phyloP scores from a whole-genome alignment of 176 grass and related monocot genomes.

The Carex scoparia region DNA sequence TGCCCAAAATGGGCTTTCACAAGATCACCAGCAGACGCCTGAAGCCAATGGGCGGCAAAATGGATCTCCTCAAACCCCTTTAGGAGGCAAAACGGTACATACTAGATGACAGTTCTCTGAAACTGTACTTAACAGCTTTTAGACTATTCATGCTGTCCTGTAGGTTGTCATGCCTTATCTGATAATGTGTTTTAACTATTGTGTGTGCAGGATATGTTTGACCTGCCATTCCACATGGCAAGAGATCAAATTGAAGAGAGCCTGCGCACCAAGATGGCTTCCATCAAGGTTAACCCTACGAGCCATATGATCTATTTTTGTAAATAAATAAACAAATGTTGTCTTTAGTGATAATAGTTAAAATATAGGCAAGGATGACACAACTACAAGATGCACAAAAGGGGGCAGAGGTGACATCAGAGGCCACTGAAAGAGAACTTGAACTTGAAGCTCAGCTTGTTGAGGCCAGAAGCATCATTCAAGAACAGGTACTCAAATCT shows the following conservation, averaged over 20 bases:
- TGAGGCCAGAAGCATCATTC: slow-evolving; percentile 99
- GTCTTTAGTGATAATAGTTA: background rate
- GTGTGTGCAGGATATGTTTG: slow-evolving; percentile 82
- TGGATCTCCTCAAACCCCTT: slow-evolving; percentile 70
- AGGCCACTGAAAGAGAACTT: slow-evolving; percentile 92
- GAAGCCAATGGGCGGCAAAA: slow-evolving; percentile 53
- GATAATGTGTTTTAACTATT: background rate
- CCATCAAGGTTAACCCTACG: slow-evolving; percentile 60
- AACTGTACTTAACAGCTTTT: background rate
- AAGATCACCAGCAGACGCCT: slow-evolving; percentile 44
- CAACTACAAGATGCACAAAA: slow-evolving; percentile 99
- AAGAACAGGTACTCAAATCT: slow-evolving; percentile 66
- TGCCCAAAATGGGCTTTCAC: slow-evolving; percentile 66
- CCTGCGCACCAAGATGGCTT: slow-evolving; percentile 97
- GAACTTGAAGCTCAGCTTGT: slow-evolving; percentile 99
- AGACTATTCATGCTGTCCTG: background rate
- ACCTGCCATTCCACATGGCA: slow-evolving; percentile 98
- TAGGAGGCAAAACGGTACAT: slow-evolving; percentile 85
- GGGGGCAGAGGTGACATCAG: slow-evolving; percentile 91
- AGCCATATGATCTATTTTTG: background rate
- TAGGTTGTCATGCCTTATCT: background rate
- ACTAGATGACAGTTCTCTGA: background rate
- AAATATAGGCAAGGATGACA: slow-evolving; percentile 61
- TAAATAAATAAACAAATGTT: slow-evolving; percentile 22
- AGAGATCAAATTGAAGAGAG: slow-evolving; percentile 99